Base-by-base conservation (phyloP, 2,329 filamentous ascomycete genomes). In the Dendrostoma leiphaemia region DNA sequence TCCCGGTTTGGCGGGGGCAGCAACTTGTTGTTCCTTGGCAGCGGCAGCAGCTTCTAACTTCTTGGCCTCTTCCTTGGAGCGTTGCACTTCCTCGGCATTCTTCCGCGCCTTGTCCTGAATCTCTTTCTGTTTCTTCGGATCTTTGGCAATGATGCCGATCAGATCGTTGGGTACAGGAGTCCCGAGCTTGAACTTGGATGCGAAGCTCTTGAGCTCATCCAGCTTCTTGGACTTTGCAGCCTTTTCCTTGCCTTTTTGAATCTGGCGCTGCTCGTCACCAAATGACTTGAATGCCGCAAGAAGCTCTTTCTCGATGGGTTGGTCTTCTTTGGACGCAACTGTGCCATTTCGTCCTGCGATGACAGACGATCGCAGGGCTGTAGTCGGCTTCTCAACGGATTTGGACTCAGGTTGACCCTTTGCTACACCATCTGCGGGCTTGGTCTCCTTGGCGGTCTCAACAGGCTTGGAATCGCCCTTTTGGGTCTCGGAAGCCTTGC, bases 181-280 rank as follows among this genome's bases (percentile, higher is more conserved):
- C 47, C 89, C 88, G 17, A 99, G 82, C 74, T 97, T 97, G 79
- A 99, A 99, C 67, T 83, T 94, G 62, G 86, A 83, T 1, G 94
- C 91, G 70, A 99, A 99, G 66, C 93, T 96, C 78, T 94, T 95
- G 54, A 99, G 74, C 72, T 99, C 94, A 56, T 90, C 96, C 58
- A 99, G 72, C 71, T 96, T 97, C 60, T 94, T 85, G 61, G 92
- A 91, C 69, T 96, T 96, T 68, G 97, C 94, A 56, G 79, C 80
- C 66, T 80, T 84, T 9, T 79, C 78, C 67, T 85, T 86, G 62
- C 71, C 80, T 58, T 69, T 74, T 43, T 84, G 76, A 55, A 77
- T 78, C 53, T 72, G 74, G 53, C 80, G 76, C 65, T 85, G 77
- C 56, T 77, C 76, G 23, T 71, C 77, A 19, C 84, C 84, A 67